Evolutionary conservation across 306 rosid genomes (phyloP), one percentile per base, ranked within the genome.

Genomic region (Quercus rubra): DNA sequence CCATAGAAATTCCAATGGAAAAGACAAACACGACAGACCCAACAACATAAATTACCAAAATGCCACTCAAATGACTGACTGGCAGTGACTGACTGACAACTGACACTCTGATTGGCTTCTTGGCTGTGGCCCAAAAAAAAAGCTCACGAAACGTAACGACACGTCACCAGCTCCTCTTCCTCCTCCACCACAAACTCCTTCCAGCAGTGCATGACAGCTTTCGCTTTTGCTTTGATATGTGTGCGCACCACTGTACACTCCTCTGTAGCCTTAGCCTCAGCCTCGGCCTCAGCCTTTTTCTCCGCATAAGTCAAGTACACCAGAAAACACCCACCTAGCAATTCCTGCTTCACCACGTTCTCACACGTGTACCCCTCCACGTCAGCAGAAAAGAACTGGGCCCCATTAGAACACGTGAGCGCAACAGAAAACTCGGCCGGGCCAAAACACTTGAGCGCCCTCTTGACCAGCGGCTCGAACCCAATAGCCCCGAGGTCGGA

Each of bases 351-450:
- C 88, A 82, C 82, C 71, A 79, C 74, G 15, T 61, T 78, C 43
- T 79, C 81, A 56, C 90, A 84, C 74, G 76, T 55, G 75, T 88
- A 90, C 12, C 92, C 94, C 1, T 77, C 91, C 85, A 83, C 81
- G 52, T 79, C 89, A 56, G 74, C 81, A 75, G 4, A 12, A 41
- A 41, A 2, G 2, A 41, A 41, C 33, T 28, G 73, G 6, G 33
- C 77, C 18, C 78, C 73, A 14, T 63, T 72, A 17, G 18, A 8
- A 83, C 88, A 85, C 70, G 89, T 90, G 84, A 81, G 70, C 3
- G 90, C 91, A 17, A 88, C 71, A 1, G 87, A 86, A 55, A 88
- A 85, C 74, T 78, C 84, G 0, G 78, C 51, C 6, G 92, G 89
- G 3, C 79, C 68, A 11, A 90, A 90, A 78, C 94, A 90, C 23